Evolutionary conservation across 2,329 filamentous ascomycete species (phyloP).

Genomic region (Cladobotryum mycophilum): DNA sequence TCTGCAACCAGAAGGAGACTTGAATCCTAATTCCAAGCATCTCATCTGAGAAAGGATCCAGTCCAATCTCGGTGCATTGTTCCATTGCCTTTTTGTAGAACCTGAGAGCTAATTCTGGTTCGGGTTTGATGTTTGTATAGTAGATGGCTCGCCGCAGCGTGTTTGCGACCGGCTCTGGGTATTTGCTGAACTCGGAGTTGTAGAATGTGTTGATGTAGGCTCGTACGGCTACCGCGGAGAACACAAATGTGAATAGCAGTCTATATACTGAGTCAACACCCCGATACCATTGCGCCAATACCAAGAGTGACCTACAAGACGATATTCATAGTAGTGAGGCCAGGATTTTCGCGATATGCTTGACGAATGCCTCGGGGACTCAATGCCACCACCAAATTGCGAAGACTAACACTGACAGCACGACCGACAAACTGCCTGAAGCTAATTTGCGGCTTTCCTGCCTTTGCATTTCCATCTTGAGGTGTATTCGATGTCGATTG

Average conservation of each 20-base stretch:
- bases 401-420: constrained; percentile 27
- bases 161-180: constrained; percentile 66
- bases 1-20: constrained; percentile 72
- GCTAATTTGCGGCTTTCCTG: constrained; percentile 24
- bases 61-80: constrained; percentile 62
- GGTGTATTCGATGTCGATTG: constrained; percentile 19
- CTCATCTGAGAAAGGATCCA: constrained; percentile 89
- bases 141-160: constrained; percentile 80
- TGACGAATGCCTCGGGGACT: constrained; percentile 30
- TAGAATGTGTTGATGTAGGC: constrained; percentile 52
- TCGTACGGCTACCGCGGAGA: constrained; percentile 27
- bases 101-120: constrained; percentile 70
- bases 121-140: constrained; percentile 70
- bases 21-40: constrained; percentile 84
- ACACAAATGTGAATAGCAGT: constrained; percentile 22
- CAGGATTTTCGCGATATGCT: constrained; percentile 29
- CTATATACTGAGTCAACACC: constrained; percentile 14
- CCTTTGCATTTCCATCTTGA: constrained; percentile 14
- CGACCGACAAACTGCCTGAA: constrained; percentile 25
- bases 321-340: constrained; percentile 23
- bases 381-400: constrained; percentile 28
- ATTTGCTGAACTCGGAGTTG: constrained; percentile 48
- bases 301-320: constrained; percentile 21
- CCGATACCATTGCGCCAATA: background rate
- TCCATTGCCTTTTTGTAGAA: constrained; percentile 77